These are phyloP conservation scores for Chiua virens DNA, from an alignment of 768 basidiomycete species.

Conservation along the genomic window DNA sequence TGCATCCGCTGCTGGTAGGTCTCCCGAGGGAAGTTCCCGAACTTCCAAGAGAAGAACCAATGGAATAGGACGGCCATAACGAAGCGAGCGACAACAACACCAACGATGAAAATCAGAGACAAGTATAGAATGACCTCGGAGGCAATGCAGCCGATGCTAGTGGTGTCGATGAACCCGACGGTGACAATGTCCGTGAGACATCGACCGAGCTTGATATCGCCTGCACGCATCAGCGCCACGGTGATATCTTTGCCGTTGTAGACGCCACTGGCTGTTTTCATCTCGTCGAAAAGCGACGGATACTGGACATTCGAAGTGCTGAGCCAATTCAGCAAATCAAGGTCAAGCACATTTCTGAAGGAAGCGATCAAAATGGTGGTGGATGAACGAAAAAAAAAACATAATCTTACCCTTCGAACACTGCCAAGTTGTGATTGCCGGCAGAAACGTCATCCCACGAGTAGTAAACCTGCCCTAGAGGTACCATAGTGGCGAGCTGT, in stretches of 20 bases:
- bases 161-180: conserved; percentile 93
- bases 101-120: conserved; percentile 95
- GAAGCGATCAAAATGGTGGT: conserved; percentile 5
- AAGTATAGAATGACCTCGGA: conserved; percentile 93
- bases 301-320: conserved; percentile 77
- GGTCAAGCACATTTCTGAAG: conserved; percentile 81
- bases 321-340: conserved; percentile 84
- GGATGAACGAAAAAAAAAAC: conserved; percentile 1
- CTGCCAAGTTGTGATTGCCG: conserved; percentile 74
- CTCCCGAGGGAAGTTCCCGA: conserved; percentile 92
- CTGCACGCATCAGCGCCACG: conserved; percentile 74
- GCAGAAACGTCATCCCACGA: conserved; percentile 85
- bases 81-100: conserved; percentile 94
- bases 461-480: conserved; percentile 89
- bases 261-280: conserved; percentile 67
- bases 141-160: conserved; percentile 93
- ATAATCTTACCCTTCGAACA: conserved; percentile 82
- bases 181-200: conserved; percentile 86
- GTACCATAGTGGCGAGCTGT: conserved; percentile 46
- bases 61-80: conserved; percentile 95
- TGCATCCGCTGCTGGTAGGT: conserved; percentile 91
- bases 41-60: conserved; percentile 95
- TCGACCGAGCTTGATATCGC: conserved; percentile 63
- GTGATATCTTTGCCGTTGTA: conserved; percentile 85
- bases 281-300: conserved; percentile 76